A percentile compares a stretch with the other conserved stretches of the same genome.
Conservation (phyloP, 768 basidiomycete species). For the Tricholoma hemisulphureum region DNA sequence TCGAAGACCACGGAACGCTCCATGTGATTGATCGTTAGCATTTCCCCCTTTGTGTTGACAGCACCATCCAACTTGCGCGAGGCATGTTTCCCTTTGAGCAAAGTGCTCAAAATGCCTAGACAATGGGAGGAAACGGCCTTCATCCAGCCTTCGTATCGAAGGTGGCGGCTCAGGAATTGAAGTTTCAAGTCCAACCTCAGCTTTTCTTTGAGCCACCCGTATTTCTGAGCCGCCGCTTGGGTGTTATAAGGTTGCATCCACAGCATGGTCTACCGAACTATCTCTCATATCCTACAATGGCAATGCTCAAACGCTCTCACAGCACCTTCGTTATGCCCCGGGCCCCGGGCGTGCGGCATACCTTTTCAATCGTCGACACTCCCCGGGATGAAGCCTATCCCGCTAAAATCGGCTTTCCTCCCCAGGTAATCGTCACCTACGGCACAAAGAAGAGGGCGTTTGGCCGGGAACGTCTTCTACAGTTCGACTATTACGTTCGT, state of each 20-base stretch:
- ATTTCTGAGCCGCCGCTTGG: neutral
- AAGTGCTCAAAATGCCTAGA: neutral
- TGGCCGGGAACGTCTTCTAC: slow-evolving; percentile 5
- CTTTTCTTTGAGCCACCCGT: neutral
- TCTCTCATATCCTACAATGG: neutral
- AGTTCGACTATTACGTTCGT: slow-evolving; percentile 1
- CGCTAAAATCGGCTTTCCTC: neutral
- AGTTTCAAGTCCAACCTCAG: too few relatives aligned
- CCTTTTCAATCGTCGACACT: neutral
- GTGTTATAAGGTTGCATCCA: neutral
- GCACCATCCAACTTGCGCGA: too few relatives aligned
- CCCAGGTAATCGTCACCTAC: slow-evolving; percentile 4
- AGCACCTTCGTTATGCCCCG: neutral
- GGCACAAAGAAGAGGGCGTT: slow-evolving; percentile 2
- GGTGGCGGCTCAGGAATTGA: too few relatives aligned
- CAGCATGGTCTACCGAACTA: neutral
- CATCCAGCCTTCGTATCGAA: neutral
- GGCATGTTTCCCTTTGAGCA: neutral
- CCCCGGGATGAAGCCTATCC: neutral
- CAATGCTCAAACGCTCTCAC: slow-evolving; percentile 1
- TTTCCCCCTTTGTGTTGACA: too few relatives aligned
- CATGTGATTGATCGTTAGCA: too few relatives aligned
- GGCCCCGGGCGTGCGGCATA: slow-evolving; percentile 1
- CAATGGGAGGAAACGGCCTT: neutral
- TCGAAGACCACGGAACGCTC: too few relatives aligned